A percentile compares a stretch with the other conserved stretches of the same genome.
Conservation (phyloP, 495 filamentous ascomycete genomes). For the Amniculicola lignicola region DNA sequence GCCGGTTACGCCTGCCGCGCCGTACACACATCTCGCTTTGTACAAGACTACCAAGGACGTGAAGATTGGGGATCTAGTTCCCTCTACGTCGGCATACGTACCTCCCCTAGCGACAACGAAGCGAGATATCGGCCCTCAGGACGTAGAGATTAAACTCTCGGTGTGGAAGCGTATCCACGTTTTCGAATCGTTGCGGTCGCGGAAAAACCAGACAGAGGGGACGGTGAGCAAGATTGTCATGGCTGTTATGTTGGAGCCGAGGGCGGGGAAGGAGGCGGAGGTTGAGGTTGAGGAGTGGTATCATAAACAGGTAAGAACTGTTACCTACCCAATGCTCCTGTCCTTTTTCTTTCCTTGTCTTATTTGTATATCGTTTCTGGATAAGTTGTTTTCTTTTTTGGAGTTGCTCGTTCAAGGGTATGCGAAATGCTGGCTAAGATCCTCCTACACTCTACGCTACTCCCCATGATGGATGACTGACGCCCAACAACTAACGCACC, state of each 20-base stretch:
- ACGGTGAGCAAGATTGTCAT: neutral
- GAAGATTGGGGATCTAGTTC: too few relatives aligned
- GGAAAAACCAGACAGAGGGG: neutral
- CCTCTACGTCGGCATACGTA: too few relatives aligned
- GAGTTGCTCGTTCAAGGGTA: too few relatives aligned
- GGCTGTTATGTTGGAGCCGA: slow-evolving; percentile 9
- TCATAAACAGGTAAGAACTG: slow-evolving; percentile 58
- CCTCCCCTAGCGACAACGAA: too few relatives aligned
- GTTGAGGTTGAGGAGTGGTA: slow-evolving; percentile 63
- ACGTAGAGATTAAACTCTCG: neutral
- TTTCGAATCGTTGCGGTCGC: slow-evolving; percentile 2
- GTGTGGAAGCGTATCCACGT: slow-evolving; percentile 9
- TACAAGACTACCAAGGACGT: slow-evolving; percentile 10
- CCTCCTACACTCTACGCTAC: too few relatives aligned
- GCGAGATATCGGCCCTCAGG: slow-evolving; percentile 4
- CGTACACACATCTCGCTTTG: slow-evolving; percentile 16
- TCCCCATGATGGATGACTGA: too few relatives aligned
- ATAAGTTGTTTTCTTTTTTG: too few relatives aligned
- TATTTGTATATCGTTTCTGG: too few relatives aligned
- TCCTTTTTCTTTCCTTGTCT: too few relatives aligned
- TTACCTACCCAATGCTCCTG: too few relatives aligned
- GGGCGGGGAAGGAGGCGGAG: slow-evolving; percentile 51
- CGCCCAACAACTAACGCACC: neutral
- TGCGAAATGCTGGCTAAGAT: too few relatives aligned
- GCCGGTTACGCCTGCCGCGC: neutral